These are phyloP conservation scores for Xylaria castorea DNA, from an alignment of 495 filamentous ascomycete genomes.

Conservation along the genomic window DNA sequence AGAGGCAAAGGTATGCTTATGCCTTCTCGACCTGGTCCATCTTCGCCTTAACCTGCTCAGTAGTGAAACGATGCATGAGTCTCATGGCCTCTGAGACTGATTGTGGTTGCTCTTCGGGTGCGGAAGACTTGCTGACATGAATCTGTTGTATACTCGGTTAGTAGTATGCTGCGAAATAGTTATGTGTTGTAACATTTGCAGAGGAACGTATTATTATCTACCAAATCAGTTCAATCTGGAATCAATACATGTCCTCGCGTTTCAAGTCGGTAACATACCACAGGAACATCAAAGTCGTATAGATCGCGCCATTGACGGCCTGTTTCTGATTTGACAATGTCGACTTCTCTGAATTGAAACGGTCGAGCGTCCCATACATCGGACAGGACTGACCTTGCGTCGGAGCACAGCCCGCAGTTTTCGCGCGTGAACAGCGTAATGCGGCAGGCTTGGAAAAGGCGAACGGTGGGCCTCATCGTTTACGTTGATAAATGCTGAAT, in stretches of 20 bases:
- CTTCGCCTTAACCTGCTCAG: slow-evolving; percentile 69
- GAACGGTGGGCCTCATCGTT: slow-evolving; percentile 47
- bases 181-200: background rate
- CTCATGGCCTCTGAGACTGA: slow-evolving; percentile 69
- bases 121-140: slow-evolving; percentile 64
- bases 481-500: background rate
- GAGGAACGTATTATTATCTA: background rate
- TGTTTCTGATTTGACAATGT: slow-evolving; percentile 72
- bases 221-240: background rate
- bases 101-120: slow-evolving; percentile 54
- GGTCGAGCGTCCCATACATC: slow-evolving; percentile 70
- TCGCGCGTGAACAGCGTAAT: slow-evolving; percentile 84
- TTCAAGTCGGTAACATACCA: slow-evolving; percentile 56
- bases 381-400: slow-evolving; percentile 74
- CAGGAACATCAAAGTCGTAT: slow-evolving; percentile 91
- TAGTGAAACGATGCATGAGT: slow-evolving; percentile 83
- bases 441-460: slow-evolving; percentile 64
- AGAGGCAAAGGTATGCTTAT: slow-evolving; percentile 22
- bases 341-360: slow-evolving; percentile 79
- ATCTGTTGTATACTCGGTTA: slow-evolving; percentile 54
- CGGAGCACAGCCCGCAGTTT: slow-evolving; percentile 79
- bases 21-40: slow-evolving; percentile 69
- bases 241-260: background rate
- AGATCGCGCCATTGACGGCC: slow-evolving; percentile 72
- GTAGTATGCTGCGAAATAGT: background rate